These are phyloP conservation scores for Leishmania lainsoni DNA, from an alignment of 208 protist genomes.

Conservation along the genomic window DNA sequence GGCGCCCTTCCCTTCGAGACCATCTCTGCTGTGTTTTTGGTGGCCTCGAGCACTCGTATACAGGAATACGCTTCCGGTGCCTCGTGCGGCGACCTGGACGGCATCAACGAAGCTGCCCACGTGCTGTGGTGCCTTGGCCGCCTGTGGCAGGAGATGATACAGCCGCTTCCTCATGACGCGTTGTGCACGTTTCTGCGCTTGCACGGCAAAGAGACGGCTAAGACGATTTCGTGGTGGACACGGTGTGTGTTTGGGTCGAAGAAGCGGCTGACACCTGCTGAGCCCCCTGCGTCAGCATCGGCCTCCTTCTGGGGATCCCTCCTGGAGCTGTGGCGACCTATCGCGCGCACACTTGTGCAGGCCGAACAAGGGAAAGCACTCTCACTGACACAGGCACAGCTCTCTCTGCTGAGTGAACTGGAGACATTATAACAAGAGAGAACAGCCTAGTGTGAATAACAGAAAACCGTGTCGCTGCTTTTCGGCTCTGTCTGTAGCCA, in stretches of 20 bases:
- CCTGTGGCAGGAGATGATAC: constrained; percentile 16
- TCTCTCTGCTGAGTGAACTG: constrained; percentile 12
- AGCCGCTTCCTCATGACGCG: constrained; percentile 5
- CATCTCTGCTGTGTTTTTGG: constrained; percentile 4
- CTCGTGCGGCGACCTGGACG: constrained; percentile 7
- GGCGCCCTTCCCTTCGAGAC: neutral
- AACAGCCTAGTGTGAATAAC: neutral
- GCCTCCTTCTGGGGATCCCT: constrained; percentile 14
- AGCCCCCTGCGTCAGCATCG: neutral
- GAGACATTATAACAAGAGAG: neutral
- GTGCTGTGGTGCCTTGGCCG: constrained; percentile 31
- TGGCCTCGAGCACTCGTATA: constrained; percentile 15
- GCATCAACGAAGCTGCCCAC: constrained; percentile 18
- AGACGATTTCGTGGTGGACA: constrained; percentile 20
- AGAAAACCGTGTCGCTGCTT: neutral
- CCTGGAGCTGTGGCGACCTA: constrained; percentile 21
- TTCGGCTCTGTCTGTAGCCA: neutral
- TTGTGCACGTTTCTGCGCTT: constrained; percentile 8
- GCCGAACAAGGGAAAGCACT: constrained; percentile 8
- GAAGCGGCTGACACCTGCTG: neutral
- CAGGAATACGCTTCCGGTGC: constrained; percentile 19
- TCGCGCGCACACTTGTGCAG: constrained; percentile 16
- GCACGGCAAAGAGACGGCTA: constrained; percentile 20
- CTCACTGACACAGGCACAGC: constrained; percentile 7
- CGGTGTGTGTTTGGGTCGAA: constrained; percentile 8